Evolutionary conservation across 306 rosid species (phyloP), one percentile per base, ranked within the genome.

Genomic region (Glycine latifolia): DNA sequence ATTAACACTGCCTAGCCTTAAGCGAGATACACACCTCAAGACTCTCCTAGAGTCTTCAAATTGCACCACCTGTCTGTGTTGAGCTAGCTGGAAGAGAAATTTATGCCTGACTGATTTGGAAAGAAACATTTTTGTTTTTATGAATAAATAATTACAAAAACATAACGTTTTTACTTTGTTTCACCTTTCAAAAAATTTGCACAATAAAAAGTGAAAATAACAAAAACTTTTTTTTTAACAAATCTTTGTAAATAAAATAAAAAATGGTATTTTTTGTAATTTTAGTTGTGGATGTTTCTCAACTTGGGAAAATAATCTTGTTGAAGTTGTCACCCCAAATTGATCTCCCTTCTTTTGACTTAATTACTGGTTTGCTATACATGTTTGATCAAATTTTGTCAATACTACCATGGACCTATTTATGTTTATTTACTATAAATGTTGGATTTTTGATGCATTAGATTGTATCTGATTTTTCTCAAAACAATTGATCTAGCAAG

Each of bases 1-100:
- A 56, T 83, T 47, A 66, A 50, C 53, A 47, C 44, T 44, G 53
- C 73, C 83, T 72, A 81, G 60, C 50, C 80, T 73, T 75, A 5
- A 79, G 66, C 52, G 63, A 39, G 58, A 88, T 68, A 50, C 33
- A 72, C 59, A 82, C 81, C 75, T 59, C 67, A 26, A 26, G 1
- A 26, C 31, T 26, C 70, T 16, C 13, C 69, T 35, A n/a, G 46
- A 44, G 79, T 37, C 79, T 74, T 73, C 70, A 54, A 26, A 26
- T 84, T 14, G 52, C 70, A 47, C 71, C 58, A 26, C 31, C 31
- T 39, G 17, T 33, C 33, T 20, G 20, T 20, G 20, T 20, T 20
- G 20, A 20, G 20, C 20, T 20, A 20, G 20, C 20, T 20, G 20
- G 20, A 20, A 20, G 20, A 20, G 6, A 66, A 39, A 14, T n/a